phyloP scores from a whole-genome alignment of 2,329 filamentous ascomycete genomes.

The Sporothrix humicola region DNA sequence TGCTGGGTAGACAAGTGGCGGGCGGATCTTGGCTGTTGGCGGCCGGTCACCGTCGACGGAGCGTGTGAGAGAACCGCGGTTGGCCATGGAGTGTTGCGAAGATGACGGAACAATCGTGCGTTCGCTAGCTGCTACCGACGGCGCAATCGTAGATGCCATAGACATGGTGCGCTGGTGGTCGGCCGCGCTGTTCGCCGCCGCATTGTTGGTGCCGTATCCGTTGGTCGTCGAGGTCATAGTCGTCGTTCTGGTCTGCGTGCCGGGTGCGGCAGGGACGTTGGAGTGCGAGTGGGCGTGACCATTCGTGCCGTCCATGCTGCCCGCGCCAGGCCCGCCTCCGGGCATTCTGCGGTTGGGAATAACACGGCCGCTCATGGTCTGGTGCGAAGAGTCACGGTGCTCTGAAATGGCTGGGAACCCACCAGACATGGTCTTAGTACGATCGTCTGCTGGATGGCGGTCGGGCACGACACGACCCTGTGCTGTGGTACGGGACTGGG shows the following conservation, averaged over 20 bases:
- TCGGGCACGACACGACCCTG: conserved; percentile 92
- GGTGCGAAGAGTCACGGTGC: conserved; percentile 73
- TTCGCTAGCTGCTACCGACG: conserved; percentile 66
- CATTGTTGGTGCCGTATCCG: conserved; percentile 21
- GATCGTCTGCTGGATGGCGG: conserved; percentile 74
- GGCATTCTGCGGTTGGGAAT: conserved; percentile 75
- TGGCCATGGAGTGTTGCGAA: conserved; percentile 49
- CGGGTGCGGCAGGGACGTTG: conserved; percentile 14
- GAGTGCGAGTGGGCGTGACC: conserved; percentile 34
- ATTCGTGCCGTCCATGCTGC: conserved; percentile 42
- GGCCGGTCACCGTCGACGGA: conserved; percentile 62
- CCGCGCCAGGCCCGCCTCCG: conserved; percentile 41
- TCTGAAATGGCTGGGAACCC: conserved; percentile 68
- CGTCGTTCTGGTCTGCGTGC: conserved; percentile 48
- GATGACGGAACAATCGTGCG: conserved; percentile 46
- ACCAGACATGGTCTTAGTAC: conserved; percentile 94
- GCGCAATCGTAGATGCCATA: conserved; percentile 82
- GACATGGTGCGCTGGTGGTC: conserved; percentile 71
- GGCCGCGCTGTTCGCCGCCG: conserved; percentile 48
- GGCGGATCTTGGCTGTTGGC: conserved; percentile 66
- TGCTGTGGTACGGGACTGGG: conserved; percentile 78
- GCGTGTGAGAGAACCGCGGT: conserved; percentile 62
- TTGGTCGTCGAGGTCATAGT: conserved; percentile 51
- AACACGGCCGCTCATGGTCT: conserved; percentile 90
- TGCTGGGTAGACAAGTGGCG: conserved; percentile 91